Evolutionary conservation across 2,329 filamentous ascomycete species (phyloP), one percentile per base, ranked within the genome.

Genomic region (Neofusicoccum sp.): DNA sequence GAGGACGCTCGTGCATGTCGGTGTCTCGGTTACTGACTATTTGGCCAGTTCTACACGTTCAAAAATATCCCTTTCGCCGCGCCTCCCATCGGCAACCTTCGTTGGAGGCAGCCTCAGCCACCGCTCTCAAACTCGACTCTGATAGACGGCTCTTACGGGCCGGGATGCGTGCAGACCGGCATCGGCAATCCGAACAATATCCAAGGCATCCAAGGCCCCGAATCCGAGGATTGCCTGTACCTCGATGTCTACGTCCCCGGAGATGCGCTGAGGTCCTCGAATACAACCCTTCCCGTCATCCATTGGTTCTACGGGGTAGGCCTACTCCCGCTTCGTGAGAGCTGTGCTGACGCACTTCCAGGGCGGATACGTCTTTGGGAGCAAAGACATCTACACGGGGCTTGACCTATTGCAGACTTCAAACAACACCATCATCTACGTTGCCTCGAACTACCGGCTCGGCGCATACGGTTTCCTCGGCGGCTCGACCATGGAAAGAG

Each of bases 181-280:
- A 58, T 48, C 31, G 44, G 51, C 6, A 40, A 43, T n/a, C 57
- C 36, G 5, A 20, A 24, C 9, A 59, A 59, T 34, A 43, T 59
- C 38, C 4, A 59, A 26, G 34, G 36, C 26, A 43, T 33, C 36
- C 2, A 36, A 3, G 34, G 57, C 26, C 16, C 44, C 4, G n/a
- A 34, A 14, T 67, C 66, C 11, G 79, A 82, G 64, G 79, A 82
- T 61, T 83, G 81, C 62, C 72, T 83, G 2, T 80, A 80, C 63
- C 74, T 82, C 11, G 79, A 83, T 64, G 64, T 82, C n/a, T 78
- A 77, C 43, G 79, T 80, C 1, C 80, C 80, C 4, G 72, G 69
- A 6, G 75, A 75, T 59, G 78, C 76, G 0, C 66, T 80, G 20
- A 65, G 72, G 16, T 67, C 73, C 28, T 70, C 73, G 11, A 69